Evolutionary conservation across 2,329 filamentous ascomycete species (phyloP), one percentile per base, ranked within the genome.

Genomic region (Lecanicillium sp.): DNA sequence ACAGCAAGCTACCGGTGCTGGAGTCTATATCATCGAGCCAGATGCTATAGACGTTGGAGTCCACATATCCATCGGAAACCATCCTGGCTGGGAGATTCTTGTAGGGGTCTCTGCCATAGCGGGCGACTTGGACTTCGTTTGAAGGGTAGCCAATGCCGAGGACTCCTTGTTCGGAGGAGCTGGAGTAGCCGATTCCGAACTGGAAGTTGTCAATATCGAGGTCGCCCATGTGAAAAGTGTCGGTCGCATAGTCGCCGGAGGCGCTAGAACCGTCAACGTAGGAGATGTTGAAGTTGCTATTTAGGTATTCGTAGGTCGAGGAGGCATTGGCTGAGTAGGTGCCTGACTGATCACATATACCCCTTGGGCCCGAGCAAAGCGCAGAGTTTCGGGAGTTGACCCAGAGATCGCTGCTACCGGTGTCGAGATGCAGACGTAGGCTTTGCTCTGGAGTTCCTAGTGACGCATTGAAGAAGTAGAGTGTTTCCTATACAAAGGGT

Each of bases 251-350:
- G 59, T 92, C 84, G 25, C 89, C 88, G 2, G 64, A 57, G 1
- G 87, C 84, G 5, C 79, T 78, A 0, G 84, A 84, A 33, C 85
- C 85, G 59, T 95, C 88, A 29, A 84, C 82, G 48, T 95, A 95
- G 2, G 80, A 79, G 46, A 95, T 94, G 62, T 90, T 89, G 66
- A 95, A 95, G 43, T 78, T 70, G 52, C 75, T 79, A 45, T 78
- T 80, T 39, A 94, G 60, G 54, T 80, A 87, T 25, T 70, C 52
- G 59, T 89, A 90, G 3, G 86, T 85, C 2, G 83, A 86, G 0
- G 87, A 94, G 1, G 68, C 60, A 54, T 84, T 82, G 29, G 83
- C 72, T 31, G 63, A 57, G 58, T 88, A 94, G 2, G 78, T 78
- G 12, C 85, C 85, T 1, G 76, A 72, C 14, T 60, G 62, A 5